phyloP scores from a whole-genome alignment of 2,329 filamentous ascomycete genomes.

The Aspergillus amoenus region DNA sequence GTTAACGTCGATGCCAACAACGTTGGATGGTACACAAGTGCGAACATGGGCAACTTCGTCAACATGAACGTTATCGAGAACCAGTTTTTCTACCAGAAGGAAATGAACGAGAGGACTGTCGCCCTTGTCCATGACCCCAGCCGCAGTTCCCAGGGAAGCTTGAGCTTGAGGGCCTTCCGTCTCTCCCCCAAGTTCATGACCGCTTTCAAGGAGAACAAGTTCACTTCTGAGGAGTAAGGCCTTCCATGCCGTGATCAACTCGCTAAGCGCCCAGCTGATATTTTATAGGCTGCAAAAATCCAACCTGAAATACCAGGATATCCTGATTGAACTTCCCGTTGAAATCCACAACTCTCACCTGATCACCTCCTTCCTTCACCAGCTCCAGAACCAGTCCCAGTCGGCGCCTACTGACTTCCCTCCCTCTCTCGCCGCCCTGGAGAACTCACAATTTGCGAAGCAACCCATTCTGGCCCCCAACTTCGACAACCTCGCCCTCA shows the following conservation, averaged over 20 bases:
- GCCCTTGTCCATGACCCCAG: slow-evolving; percentile 93
- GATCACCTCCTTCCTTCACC: slow-evolving; percentile 91
- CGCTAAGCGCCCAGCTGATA: slow-evolving; percentile 16
- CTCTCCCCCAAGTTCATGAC: slow-evolving; percentile 84
- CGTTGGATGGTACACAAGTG: slow-evolving; percentile 97
- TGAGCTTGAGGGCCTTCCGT: slow-evolving; percentile 88
- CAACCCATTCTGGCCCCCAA: slow-evolving; percentile 76
- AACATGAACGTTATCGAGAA: slow-evolving; percentile 96
- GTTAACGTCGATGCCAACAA: slow-evolving; percentile 98
- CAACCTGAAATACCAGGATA: slow-evolving; percentile 89
- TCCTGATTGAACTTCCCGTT: slow-evolving; percentile 86
- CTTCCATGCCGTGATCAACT: neutral
- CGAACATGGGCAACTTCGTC: slow-evolving; percentile 98
- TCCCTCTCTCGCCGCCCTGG: slow-evolving; percentile 74
- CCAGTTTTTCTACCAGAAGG: slow-evolving; percentile 95
- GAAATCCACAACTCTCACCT: slow-evolving; percentile 95
- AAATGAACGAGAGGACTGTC: slow-evolving; percentile 79
- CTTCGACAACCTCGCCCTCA: slow-evolving; percentile 84
- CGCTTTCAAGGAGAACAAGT: slow-evolving; percentile 95
- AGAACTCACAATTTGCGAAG: slow-evolving; percentile 60
- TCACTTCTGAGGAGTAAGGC: slow-evolving; percentile 87
- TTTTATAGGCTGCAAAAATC: slow-evolving; percentile 80
- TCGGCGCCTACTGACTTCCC: slow-evolving; percentile 72
- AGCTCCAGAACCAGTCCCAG: slow-evolving; percentile 70
- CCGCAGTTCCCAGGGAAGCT: slow-evolving; percentile 85